A percentile compares a stretch with the other conserved stretches of the same genome.
These are phyloP conservation scores for Lotmaria passim DNA, from an alignment of 208 protist genomes.

Conservation along the genomic window DNA sequence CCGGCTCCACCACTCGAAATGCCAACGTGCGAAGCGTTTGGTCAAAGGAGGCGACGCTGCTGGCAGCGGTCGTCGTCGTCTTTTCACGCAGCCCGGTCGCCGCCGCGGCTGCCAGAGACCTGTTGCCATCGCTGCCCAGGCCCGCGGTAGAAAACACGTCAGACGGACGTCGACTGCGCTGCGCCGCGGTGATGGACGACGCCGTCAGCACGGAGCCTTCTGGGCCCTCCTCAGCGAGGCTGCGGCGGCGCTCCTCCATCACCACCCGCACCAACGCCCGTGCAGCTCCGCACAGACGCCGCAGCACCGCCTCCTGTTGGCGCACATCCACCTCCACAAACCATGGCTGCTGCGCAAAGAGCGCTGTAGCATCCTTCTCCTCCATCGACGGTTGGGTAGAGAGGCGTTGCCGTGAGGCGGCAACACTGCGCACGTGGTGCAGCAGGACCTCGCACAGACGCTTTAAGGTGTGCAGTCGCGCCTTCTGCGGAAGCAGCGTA, in stretches of 20 bases:
- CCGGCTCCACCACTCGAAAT: conserved; percentile 79
- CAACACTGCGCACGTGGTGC: conserved; percentile 32
- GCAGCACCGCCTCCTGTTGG: conserved; percentile 55
- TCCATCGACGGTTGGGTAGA: no score
- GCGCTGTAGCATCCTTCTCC: no score
- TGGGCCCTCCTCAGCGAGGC: conserved; percentile 58
- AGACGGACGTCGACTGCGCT: conserved; percentile 13
- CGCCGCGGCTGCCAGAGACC: not conserved
- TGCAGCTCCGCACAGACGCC: conserved; percentile 50
- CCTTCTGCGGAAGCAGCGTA: conserved; percentile 76
- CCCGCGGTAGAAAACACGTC: no score
- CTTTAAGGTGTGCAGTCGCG: conserved; percentile 81
- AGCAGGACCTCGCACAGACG: conserved; percentile 62
- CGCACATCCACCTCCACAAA: conserved; percentile 52
- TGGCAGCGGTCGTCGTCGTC: not conserved
- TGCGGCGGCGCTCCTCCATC: conserved; percentile 78
- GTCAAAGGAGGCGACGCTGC: conserved; percentile 17
- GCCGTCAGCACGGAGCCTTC: conserved; percentile 74
- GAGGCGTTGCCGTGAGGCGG: conserved; percentile 1
- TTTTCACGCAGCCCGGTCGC: not conserved
- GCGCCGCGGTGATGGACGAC: conserved; percentile 35
- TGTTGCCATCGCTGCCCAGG: not conserved
- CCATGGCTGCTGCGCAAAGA: conserved; percentile 28
- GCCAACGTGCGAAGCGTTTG: conserved; percentile 70
- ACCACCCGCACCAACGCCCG: conserved; percentile 76